A percentile compares a stretch with the other conserved stretches of the same genome.
phyloP scores from a whole-genome alignment of 139 green algal species.

The Ettlia oleoabundans region DNA sequence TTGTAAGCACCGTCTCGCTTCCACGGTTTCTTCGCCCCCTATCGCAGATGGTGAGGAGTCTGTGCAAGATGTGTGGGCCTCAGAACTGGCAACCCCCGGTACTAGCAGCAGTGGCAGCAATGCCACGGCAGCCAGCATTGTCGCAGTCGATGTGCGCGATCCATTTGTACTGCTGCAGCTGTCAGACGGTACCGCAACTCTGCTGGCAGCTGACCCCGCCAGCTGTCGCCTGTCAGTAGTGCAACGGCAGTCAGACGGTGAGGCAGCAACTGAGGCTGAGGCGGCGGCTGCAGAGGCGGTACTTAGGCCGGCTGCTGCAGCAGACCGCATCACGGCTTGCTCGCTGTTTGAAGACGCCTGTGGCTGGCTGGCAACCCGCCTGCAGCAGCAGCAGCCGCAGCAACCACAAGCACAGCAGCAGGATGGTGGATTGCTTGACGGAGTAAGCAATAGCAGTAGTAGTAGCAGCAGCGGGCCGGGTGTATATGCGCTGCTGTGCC shows the following conservation, averaged over 20 bases:
- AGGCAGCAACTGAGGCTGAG: too few relatives aligned
- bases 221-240: slow-evolving; percentile 9
- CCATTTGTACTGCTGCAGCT: slow-evolving; percentile 73
- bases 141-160: slow-evolving; percentile 60
- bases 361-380: slow-evolving; percentile 52
- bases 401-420: too few relatives aligned
- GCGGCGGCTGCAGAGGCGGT: neutral
- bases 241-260: too few relatives aligned
- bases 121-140: slow-evolving; percentile 57
- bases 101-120: neutral
- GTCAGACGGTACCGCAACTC: slow-evolving; percentile 50
- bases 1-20: too few relatives aligned
- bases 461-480: neutral
- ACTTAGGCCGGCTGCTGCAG: neutral
- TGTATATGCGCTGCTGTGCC: slow-evolving; percentile 43
- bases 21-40: neutral
- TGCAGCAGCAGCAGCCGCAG: neutral
- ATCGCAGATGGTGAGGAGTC: slow-evolving; percentile 21
- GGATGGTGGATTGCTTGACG: too few relatives aligned
- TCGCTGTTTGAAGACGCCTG: slow-evolving; percentile 63
- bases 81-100: slow-evolving; percentile 44
- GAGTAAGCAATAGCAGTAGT: too few relatives aligned
- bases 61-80: slow-evolving; percentile 56
- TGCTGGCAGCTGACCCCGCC: slow-evolving; percentile 47
- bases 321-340: slow-evolving; percentile 45